Conservation (phyloP, 2,329 filamentous ascomycete genomes). For the Claviceps quebecensis region DNA sequence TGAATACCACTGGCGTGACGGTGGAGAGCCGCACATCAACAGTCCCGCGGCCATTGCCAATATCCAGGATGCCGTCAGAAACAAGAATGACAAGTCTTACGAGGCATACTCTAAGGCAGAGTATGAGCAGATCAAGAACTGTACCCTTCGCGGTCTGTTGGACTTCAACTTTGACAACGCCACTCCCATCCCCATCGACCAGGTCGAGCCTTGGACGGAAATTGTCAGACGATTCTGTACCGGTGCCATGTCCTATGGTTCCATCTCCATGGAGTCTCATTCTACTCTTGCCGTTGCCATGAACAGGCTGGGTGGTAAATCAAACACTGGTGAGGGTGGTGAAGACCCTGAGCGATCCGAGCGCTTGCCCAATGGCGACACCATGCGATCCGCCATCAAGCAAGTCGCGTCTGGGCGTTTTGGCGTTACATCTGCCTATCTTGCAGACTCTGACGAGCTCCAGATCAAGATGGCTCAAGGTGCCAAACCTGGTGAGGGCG, state of each 20-base stretch:
- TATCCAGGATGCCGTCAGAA: conserved; percentile 89
- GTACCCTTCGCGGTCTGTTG: conserved; percentile 82
- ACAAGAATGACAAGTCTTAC: conserved; percentile 97
- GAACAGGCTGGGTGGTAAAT: conserved; percentile 93
- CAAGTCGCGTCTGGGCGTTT: conserved; percentile 94
- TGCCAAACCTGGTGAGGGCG: conserved; percentile 93
- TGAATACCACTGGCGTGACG: conserved; percentile 97
- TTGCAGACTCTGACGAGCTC: conserved; percentile 87
- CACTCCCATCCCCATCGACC: conserved; percentile 77
- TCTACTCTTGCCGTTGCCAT: conserved; percentile 91
- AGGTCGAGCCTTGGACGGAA: conserved; percentile 96
- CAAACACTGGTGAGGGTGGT: conserved; percentile 94
- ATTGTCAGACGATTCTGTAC: conserved; percentile 95
- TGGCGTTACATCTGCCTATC: conserved; percentile 87
- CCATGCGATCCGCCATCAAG: conserved; percentile 95
- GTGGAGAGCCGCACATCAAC: conserved; percentile 89
- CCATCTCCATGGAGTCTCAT: conserved; percentile 97
- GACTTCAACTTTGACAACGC: conserved; percentile 92
- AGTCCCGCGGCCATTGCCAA: conserved; percentile 91
- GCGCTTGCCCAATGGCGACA: conserved; percentile 79
- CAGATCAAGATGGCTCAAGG: conserved; percentile 99
- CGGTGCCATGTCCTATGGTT: conserved; percentile 96
- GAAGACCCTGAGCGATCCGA: conserved; percentile 87
- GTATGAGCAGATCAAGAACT: conserved; percentile 93
- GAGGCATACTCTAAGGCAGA: conserved; percentile 88